Percentiles rank a stretch among this genome's conserved stretches.
Conservation (phyloP, 768 basidiomycete genomes). For the Candolleomyces eurysporus region DNA sequence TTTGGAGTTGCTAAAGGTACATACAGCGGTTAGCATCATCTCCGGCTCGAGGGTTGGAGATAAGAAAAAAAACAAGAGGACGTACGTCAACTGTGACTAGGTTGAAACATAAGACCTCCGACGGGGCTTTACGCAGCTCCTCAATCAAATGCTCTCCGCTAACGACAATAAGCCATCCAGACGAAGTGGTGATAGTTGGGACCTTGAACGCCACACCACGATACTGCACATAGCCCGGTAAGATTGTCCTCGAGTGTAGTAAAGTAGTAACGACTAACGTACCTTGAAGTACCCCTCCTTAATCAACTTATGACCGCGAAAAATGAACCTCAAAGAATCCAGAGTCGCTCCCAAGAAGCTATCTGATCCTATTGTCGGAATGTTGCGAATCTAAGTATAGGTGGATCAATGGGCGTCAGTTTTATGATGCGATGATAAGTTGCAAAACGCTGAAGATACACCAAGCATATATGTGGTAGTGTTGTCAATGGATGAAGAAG, state of each 20-base stretch:
- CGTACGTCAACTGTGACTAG: constrained; percentile 26
- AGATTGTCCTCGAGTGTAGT: too few species aligned
- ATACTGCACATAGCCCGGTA: constrained; percentile 13
- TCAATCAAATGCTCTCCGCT: constrained; percentile 24
- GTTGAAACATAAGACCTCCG: constrained; percentile 27
- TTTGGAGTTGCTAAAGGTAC: constrained; percentile 21
- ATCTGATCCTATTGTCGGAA: constrained; percentile 14
- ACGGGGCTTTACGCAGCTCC: constrained; percentile 31
- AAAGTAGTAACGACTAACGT: neutral
- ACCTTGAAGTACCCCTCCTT: constrained; percentile 18
- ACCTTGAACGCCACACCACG: constrained; percentile 25
- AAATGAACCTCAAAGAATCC: constrained; percentile 8
- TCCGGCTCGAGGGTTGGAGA: too few species aligned
- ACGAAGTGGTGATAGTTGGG: constrained; percentile 11
- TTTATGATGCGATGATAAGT: neutral
- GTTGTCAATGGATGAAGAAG: too few species aligned
- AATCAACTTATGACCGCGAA: constrained; percentile 9
- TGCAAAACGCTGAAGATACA: neutral
- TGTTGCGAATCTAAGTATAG: constrained; percentile 10
- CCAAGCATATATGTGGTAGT: too few species aligned
- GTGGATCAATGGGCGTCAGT: neutral
- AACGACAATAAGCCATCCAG: constrained; percentile 30
- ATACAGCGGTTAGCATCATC: neutral
- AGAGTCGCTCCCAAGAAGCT: constrained; percentile 12
- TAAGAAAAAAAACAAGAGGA: neutral